phyloP scores from a whole-genome alignment of 441 rosid species.

The Corymbia calophylla region DNA sequence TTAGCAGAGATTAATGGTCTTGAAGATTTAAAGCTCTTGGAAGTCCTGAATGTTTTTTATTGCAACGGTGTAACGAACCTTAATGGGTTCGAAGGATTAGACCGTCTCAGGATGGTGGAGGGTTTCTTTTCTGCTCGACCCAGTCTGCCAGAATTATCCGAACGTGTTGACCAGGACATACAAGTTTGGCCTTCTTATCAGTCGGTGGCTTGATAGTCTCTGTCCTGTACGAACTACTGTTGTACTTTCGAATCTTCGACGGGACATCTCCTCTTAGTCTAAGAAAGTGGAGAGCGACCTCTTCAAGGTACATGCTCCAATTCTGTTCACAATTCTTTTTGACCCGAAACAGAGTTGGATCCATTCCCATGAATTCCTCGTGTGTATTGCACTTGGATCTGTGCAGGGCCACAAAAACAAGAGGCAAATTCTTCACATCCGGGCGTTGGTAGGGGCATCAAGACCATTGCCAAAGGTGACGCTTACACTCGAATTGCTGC shows the following conservation, averaged over 20 bases:
- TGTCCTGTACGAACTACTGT: neutral
- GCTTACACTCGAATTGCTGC: neutral
- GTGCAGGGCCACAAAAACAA: neutral
- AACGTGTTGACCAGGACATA: neutral
- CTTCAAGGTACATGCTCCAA: neutral
- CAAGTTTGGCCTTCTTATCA: too few relatives aligned
- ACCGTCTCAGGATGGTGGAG: neutral
- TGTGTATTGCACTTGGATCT: neutral
- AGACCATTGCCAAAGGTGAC: neutral
- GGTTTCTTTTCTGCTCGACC: rapidly evolving
- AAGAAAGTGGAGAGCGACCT: neutral
- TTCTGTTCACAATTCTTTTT: neutral
- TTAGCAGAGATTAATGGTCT: neutral
- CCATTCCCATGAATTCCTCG: neutral
- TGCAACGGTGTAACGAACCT: neutral
- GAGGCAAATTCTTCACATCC: rapidly evolving
- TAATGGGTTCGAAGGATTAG: neutral
- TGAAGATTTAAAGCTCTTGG: neutral
- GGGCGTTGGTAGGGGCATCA: rapidly evolving
- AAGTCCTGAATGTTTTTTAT: neutral
- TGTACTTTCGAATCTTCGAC: neutral
- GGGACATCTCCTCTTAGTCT: neutral
- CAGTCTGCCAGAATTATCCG: neutral
- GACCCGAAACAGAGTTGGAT: neutral
- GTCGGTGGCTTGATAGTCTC: neutral